Base-by-base conservation (phyloP, 2,329 filamentous ascomycete species). In the Fusarium goolgardi region DNA sequence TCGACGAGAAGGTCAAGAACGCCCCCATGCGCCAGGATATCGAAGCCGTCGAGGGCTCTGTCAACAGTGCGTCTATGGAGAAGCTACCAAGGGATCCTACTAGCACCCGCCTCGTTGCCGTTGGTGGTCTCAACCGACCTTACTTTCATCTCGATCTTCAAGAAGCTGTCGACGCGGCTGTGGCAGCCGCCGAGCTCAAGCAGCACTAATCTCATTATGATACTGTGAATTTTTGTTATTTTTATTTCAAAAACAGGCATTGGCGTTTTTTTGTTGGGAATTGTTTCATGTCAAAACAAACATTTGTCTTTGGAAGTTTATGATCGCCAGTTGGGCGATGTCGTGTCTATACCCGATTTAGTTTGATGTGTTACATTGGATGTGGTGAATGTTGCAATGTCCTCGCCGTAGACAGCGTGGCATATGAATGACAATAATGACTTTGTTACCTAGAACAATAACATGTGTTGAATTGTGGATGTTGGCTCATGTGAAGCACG, bases 1-100 rank as follows among this genome's bases (percentile, higher is more conserved):
- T 83, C 4, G 91, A 91, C 0, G 91, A 94, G 71, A 81, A 85
- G 57, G 80, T 62, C 39, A 67, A 65, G 32, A 64, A 58, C 15
- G 23, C 60, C 12, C 60, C 70, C 20, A 5, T 69, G 18, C 60
- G 70, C 18, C 62, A 74, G 35, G 77, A 78, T 15, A 70, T 75
- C 16, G 78, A 78, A 65, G 72, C 72, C 25, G 55, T 59, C 8
- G 72, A 73, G 15, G 70, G 65, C 12, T 70, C 69, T 13, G 59
- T 59, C 40, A 71, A 71, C 34, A 75, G 62, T 40, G 63, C 52
- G 50, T 41, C 46, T 13, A 75, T 72, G 0, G 76, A 77, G 32
- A 76, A 73, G 59, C 75, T 73, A 16, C 71, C 70, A 2, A 71
- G 65, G 23, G 72, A 78, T 15, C 71, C 73, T 23, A 67, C 69